Evolutionary conservation across 345 rosid genomes (phyloP).

Genomic region (Ceriops zippeliana): DNA sequence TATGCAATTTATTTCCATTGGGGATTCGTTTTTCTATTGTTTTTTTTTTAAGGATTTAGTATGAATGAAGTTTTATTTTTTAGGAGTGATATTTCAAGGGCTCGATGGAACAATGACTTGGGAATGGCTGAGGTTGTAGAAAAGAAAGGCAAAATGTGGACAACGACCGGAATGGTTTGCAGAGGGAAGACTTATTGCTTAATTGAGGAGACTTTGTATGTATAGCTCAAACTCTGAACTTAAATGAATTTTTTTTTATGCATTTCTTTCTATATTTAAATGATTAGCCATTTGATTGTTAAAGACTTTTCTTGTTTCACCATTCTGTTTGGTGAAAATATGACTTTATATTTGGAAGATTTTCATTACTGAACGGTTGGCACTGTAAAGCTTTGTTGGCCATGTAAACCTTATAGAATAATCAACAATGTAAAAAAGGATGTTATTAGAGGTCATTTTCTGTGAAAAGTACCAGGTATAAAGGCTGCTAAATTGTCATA

Average conservation of each 20-base stretch:
- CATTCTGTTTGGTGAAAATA: too few species aligned
- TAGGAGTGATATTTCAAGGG: slow-evolving; percentile 62
- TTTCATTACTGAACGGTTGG: too few species aligned
- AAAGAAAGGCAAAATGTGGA: slow-evolving; percentile 82
- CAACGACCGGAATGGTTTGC: slow-evolving; percentile 61
- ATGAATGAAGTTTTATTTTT: background rate
- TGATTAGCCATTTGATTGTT: too few species aligned
- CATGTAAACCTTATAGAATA: too few species aligned
- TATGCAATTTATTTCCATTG: background rate
- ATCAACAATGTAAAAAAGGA: too few species aligned
- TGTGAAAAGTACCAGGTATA: too few species aligned
- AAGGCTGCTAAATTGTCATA: too few species aligned
- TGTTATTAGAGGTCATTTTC: too few species aligned
- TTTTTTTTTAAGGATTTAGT: background rate
- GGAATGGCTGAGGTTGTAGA: slow-evolving; percentile 66
- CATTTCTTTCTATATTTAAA: background rate
- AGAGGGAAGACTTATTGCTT: slow-evolving; percentile 52
- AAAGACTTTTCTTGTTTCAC: background rate
- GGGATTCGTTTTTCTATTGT: background rate
- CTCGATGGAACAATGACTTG: slow-evolving; percentile 50
- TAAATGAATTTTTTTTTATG: background rate
- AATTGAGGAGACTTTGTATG: slow-evolving; percentile 80
- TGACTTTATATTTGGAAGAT: too few species aligned
- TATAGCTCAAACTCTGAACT: background rate
- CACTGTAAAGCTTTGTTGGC: too few species aligned